Evolutionary conservation across 768 basidiomycete genomes (phyloP).

Genomic region (Lactarius deliciosus): DNA sequence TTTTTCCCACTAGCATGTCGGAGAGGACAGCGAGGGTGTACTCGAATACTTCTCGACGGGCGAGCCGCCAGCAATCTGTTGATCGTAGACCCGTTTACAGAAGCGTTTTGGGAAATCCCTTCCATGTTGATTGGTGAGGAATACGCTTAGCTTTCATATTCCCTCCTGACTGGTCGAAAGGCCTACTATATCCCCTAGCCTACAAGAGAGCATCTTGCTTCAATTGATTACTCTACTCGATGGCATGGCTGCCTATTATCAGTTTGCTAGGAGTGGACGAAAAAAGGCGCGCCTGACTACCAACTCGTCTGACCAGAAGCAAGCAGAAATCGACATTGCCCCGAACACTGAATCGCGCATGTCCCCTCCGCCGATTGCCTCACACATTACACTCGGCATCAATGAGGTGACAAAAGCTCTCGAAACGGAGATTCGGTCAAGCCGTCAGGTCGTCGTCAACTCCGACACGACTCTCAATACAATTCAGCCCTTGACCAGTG

Average conservation of each 20-base stretch:
- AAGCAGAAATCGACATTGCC: neutral
- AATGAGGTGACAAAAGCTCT: conserved; percentile 76
- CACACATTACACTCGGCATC: conserved; percentile 64
- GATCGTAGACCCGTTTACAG: conserved; percentile 70
- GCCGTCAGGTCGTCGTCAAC: conserved; percentile 7
- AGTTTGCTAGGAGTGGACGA: conserved; percentile 20
- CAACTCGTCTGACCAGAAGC: neutral
- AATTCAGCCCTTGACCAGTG: conserved; percentile 21
- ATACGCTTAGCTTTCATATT: conserved; percentile 16
- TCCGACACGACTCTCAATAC: neutral
- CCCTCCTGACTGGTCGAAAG: conserved; percentile 38
- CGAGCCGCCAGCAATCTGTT: conserved; percentile 41
- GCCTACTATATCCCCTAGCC: conserved; percentile 60
- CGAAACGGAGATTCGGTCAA: conserved; percentile 51
- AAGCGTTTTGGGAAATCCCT: conserved; percentile 70
- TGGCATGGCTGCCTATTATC: conserved; percentile 49
- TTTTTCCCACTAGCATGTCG: conserved; percentile 40
- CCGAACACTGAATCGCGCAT: conserved; percentile 3
- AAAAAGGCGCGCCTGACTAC: conserved; percentile 10
- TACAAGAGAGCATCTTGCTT: conserved; percentile 61
- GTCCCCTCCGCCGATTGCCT: conserved; percentile 42
- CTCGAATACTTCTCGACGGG: conserved; percentile 63
- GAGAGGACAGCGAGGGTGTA: conserved; percentile 52
- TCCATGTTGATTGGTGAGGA: conserved; percentile 62
- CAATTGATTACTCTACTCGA: conserved; percentile 50